Evolutionary conservation across 257 asterid species (phyloP).

Genomic region (Solanum microdontum): DNA sequence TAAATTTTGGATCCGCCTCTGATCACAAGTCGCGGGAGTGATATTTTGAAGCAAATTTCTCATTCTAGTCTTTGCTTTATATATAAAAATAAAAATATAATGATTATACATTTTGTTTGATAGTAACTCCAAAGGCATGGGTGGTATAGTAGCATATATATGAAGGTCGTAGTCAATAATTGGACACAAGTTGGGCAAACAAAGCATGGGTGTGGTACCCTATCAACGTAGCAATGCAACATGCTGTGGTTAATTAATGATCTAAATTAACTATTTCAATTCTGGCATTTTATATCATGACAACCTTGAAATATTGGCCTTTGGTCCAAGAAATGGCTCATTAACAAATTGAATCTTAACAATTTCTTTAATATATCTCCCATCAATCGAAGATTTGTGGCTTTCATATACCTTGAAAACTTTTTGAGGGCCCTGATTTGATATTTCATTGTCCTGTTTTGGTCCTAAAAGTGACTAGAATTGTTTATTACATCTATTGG

Average conservation of each 20-base stretch:
- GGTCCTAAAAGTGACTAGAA: not conserved
- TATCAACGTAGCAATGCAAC: not conserved
- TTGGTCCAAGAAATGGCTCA: not conserved
- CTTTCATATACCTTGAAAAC: constrained; percentile 9
- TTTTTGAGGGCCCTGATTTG: constrained; percentile 12
- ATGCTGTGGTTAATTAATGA: not conserved
- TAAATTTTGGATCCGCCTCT: not conserved
- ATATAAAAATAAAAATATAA: no score
- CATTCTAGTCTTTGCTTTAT: not conserved
- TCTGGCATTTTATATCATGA: not conserved
- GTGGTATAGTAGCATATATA: not conserved
- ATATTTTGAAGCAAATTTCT: not conserved
- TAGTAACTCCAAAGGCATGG: not conserved
- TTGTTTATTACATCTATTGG: not conserved
- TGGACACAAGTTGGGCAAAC: not conserved
- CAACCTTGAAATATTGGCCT: not conserved
- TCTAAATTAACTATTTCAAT: not conserved
- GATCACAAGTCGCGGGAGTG: not conserved
- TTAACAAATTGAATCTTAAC: not conserved
- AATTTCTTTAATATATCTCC: not conserved
- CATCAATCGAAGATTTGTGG: constrained; percentile 10
- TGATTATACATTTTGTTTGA: not conserved
- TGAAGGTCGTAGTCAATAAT: not conserved
- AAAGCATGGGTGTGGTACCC: not conserved
- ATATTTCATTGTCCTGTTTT: not conserved